Base-by-base conservation (phyloP, 305 asterid genomes). In the Plantago lanceolata region DNA sequence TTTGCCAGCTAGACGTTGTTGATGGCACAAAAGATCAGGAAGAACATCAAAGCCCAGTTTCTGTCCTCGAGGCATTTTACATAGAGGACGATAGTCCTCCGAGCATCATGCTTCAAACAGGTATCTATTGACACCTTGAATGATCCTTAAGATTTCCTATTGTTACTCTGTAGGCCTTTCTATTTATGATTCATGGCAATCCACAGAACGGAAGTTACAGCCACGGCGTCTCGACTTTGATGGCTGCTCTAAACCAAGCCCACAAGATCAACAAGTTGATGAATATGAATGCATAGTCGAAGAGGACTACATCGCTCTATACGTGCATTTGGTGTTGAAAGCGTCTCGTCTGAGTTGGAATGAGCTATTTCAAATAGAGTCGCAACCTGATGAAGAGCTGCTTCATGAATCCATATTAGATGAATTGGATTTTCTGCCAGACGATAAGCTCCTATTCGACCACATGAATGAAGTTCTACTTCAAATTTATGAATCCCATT, bases 11-110 rank as follows among this genome's bases (percentile, higher is more conserved):
- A 29, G 73, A 79, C 45, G 57, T 31, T 48, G 72, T 59, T 26
- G 74, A 79, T 49, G 63, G 59, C 66, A 57, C 68, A 61, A 86
- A 83, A 67, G 70, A 73, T 70, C 84, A 78, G 75, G 91, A 78
- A 76, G 91, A 84, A 64, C 85, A 82, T 71, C 84, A 67, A 57
- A 91, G 96, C 79, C 98, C 98, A 11, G 84, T 85, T 62, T 91
- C 98, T 54, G 98, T 91, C n/a, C 84, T 91, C 2, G 95, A 85
- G 58, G 85, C 87, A 40, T 78, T 79, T 71, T 86, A 75, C 71
- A 35, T 63, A 37, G 95, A 85, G 49, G 86, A 82, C 45, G 50
- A 67, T 72, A 83, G 87, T 63, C 94, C 96, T 48, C 80, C 78
- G 40, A 68, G 78, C 72, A 54, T 54, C 54, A 37, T 66, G 15